Evolutionary conservation across 1,284 basidiomycete species (phyloP), one percentile per base, ranked within the genome.

Genomic region (Trichosporon faecale): DNA sequence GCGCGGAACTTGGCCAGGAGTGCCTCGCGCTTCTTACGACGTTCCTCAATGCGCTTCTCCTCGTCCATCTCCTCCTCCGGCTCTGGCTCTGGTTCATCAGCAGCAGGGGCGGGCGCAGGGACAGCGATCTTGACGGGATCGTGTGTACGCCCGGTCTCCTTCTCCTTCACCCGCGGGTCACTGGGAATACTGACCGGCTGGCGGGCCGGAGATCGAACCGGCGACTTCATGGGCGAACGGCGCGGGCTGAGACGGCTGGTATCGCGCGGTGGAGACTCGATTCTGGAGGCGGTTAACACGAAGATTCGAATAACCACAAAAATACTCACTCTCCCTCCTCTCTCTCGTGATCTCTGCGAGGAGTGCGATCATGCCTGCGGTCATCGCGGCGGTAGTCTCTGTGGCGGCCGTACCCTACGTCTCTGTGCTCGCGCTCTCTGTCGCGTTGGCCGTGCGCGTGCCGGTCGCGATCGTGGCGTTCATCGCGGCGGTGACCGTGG

Each of bases 1-100:
- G 70, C 66, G 16, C 67, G 70, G 82, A 94, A 92, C 82, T 92
- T 94, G 68, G 93, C 93, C 71, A 94, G 85, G 67, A 97, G 94
- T 25, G 91, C 93, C 75, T 90, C 89, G 49, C 94, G 89, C 76
- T 89, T 91, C 29, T 90, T 90, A 35, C 91, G 87, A n/a, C 93
- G 88, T 68, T 89, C 91, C 57, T 91, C 92, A 25, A 94, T 85
- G 3, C 90, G 85, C 69, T 90, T 87, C 78, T 93, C 92, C 1
- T 91, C 86, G 23, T 90, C 88, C 11, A 87, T 86, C 33, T 88
- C 88, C 1, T 88, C 87, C 7, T 86, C 83, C 16, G 78, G 76
- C 69, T 91, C 90, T 74, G 79, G 77, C 46, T 79, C 76, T 63
- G 77, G 71, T 68, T 64, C 69, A 8, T 61, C 29, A 61, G 57